Base-by-base conservation (phyloP, 2,329 filamentous ascomycete genomes). In the Epichloe brachyelytri region DNA sequence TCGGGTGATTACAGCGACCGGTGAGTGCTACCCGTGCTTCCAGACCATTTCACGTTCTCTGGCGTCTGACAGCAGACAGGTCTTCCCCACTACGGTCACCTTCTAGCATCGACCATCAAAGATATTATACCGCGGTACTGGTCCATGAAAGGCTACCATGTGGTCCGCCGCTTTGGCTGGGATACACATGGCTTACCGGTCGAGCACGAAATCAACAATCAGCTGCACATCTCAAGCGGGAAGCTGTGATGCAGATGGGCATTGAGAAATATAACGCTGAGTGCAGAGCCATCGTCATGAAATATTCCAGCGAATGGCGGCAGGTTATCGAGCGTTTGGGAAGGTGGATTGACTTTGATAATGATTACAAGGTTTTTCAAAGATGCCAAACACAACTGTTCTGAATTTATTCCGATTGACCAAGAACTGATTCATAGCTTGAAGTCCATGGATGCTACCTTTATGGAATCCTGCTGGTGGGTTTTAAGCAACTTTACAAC, bases 161-260 rank as follows among this genome's bases (percentile, higher is more conserved):
- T 94, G 46, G 85, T 88, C 71, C 78, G 88, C 56, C 77, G 87
- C 50, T 93, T 93, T 59, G 88, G 88, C 50, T 94, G 88, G 88
- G 88, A 94, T 51, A 80, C 55, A 37, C 52, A 53, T 19, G 50
- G 50, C 3, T 20, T 53, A n/a, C 51, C 53, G 37, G 56, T 56
- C 26, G 88, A 94, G 71, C 86, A 91, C 66, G 88, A 94, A 70
- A 94, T 94, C 61, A 88, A 94, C 74, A 94, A 94, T 75, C 87
- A 88, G 69, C 76, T 91, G 55, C 85, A 85, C 38, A 87, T 93
- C 64, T 84, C 84, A 57, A 86, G 86, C 49, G 83, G 83, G 84
- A 88, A 57, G 87, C 86, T 7, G 88, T 95, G 40, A 78, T 83
- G 70, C 75, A 90, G 68, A 75, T 93, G 60, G 88, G 88, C 47